Base-by-base conservation (phyloP, 495 filamentous ascomycete species). In the Xylaria palmicola region DNA sequence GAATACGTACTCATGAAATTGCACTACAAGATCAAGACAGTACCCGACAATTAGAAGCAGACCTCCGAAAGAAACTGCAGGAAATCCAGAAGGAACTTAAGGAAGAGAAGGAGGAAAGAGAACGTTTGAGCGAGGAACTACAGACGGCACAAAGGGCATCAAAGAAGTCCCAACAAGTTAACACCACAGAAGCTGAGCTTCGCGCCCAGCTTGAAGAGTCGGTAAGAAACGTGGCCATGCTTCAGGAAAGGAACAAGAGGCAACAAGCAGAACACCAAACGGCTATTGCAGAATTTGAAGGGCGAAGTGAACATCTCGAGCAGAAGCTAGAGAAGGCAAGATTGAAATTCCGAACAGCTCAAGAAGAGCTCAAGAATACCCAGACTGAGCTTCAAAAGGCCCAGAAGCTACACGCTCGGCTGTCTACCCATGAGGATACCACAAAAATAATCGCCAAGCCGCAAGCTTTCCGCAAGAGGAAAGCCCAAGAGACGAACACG, bases 301-400 rank as follows among this genome's bases (percentile, higher is more conserved):
- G 75, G 15, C 81, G 84, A 40, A 84, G 81, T 40, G 74, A 81
- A 20, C 74, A 83, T 1, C 74, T 89, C 6, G 87, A 92, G 61
- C 84, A 81, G 54, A 89, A 85, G 68, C 71, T 93, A 29, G 87
- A 88, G 40, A 81, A 83, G 32, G 77, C 91, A 37, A 83, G 80
- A 58, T 81, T 78, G 27, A 92, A 93, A 67, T 72, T 92, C 8
- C 82, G 78, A 32, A 78, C 81, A 19, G 81, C 85, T 0, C 89
- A 89, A 62, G 86, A 88, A 34, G 83, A 88, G 65, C 82, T 92
- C n/a, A 90, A 88, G 65, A 71, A 83, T 56, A 78, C 72, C 29
- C 80, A 81, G 48, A 65, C 70, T 34, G 77, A 82, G 34, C 73
- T 82, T 36, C 67, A 68, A 30, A 73, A 76, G 50, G 75, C 71